Percentiles rank a stretch among this genome's conserved stretches.
Conservation (phyloP, 139 green algal genomes). For the Edaphochlamys debaryana region DNA sequence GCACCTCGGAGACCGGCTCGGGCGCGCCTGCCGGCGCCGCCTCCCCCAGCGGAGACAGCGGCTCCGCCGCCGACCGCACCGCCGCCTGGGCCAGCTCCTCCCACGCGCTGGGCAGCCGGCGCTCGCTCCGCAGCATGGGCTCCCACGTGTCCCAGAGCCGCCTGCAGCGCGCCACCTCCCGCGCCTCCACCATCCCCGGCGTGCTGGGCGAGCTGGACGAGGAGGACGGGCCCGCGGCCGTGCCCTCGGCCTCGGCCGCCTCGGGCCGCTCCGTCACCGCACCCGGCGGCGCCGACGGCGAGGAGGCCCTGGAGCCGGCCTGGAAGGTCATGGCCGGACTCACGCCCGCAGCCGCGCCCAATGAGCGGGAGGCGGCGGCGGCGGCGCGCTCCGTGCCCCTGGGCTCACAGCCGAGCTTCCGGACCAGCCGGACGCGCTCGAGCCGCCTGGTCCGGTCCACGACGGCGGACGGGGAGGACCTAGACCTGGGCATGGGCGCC, state of each 20-base stretch:
- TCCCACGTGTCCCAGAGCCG: background rate
- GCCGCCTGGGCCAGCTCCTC: background rate
- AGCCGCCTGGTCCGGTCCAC: constrained; percentile 16
- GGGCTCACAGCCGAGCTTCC: constrained; percentile 1
- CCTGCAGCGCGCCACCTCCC: background rate
- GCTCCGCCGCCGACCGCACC: background rate
- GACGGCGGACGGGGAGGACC: background rate
- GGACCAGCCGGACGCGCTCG: background rate
- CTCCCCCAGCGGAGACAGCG: background rate
- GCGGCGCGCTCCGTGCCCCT: background rate
- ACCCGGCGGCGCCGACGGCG: background rate
- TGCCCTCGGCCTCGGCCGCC: too few relatives aligned
- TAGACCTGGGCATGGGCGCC: background rate
- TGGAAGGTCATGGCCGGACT: background rate
- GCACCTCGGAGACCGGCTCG: background rate
- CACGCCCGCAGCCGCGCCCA: background rate
- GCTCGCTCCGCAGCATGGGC: constrained; percentile 6
- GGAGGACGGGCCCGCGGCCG: background rate
- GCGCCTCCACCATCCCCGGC: too few relatives aligned
- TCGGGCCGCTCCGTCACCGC: background rate
- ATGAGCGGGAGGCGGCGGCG: background rate
- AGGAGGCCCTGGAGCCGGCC: background rate
- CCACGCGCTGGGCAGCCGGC: background rate
- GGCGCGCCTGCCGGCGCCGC: background rate
- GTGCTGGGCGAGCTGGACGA: background rate